Conservation (phyloP, 371 early-diverging fungal species). For the Mortierella sp. region DNA sequence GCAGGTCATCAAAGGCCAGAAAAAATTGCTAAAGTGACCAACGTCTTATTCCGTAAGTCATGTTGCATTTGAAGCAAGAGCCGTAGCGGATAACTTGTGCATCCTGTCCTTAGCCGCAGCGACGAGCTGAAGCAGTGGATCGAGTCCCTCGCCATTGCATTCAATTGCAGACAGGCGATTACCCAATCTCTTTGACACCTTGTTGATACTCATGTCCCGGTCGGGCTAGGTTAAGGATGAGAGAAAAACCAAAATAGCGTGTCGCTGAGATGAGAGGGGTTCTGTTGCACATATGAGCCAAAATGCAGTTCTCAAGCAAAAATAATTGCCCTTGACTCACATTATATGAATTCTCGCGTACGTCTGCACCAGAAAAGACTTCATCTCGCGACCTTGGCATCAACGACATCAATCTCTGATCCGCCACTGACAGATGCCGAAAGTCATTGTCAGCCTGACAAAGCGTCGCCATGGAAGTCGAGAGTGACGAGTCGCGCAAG, state of each 20-base stretch:
- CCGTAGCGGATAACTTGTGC: slow-evolving; percentile 1
- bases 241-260: too few species aligned
- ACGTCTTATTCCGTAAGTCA: too few species aligned
- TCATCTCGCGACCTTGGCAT: slow-evolving; percentile 30
- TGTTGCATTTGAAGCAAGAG: slow-evolving; percentile 7
- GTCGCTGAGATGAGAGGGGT: too few species aligned
- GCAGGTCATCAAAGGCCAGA: too few species aligned
- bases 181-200: slow-evolving; percentile 41
- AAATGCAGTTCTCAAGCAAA: neutral
- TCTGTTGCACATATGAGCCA: neutral
- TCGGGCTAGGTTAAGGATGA: slow-evolving; percentile 27
- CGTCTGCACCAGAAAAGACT: slow-evolving; percentile 17
- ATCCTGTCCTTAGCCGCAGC: slow-evolving; percentile 25
- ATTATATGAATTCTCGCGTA: slow-evolving; percentile 30
- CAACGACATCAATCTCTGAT: slow-evolving; percentile 29
- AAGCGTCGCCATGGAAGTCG: slow-evolving; percentile 10
- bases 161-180: slow-evolving; percentile 32
- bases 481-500: slow-evolving; percentile 1
- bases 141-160: slow-evolving; percentile 32
- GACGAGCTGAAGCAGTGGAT: slow-evolving; percentile 36
- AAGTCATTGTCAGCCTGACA: slow-evolving; percentile 16
- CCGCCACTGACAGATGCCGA: slow-evolving; percentile 33
- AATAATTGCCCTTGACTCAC: slow-evolving; percentile 13
- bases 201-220: slow-evolving; percentile 46
- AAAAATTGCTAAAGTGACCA: too few species aligned